phyloP scores from a whole-genome alignment of 2,329 filamentous ascomycete genomes.

The Dactylellina leptospora region DNA sequence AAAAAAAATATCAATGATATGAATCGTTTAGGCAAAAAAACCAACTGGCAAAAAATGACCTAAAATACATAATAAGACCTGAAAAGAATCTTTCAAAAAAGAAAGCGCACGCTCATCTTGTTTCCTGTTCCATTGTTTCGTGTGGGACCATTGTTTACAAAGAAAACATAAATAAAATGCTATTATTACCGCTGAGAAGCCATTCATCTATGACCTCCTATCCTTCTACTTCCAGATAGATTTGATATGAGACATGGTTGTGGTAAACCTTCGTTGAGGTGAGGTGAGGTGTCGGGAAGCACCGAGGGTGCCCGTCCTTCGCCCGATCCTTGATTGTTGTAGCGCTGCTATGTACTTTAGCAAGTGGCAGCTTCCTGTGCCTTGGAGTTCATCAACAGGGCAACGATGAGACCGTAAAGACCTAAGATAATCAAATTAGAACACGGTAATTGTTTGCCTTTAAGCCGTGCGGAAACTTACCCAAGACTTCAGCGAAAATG shows the following conservation, averaged over 20 bases:
- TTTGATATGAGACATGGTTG: too few relatives aligned
- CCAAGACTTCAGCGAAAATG: conserved; percentile 99
- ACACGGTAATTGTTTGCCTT: background rate
- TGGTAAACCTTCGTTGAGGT: conserved; percentile 1
- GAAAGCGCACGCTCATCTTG: conserved; percentile 36
- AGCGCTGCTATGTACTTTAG: background rate
- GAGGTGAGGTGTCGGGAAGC: background rate
- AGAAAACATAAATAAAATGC: conserved; percentile 34
- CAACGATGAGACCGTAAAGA: conserved; percentile 99
- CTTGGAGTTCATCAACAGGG: conserved; percentile 99
- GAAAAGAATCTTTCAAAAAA: conserved; percentile 10
- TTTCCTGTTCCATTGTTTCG: conserved; percentile 30
- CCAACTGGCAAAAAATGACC: conserved; percentile 12
- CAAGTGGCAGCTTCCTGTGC: conserved; percentile 60
- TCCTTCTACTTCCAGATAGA: background rate
- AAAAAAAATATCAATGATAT: conserved; percentile 2
- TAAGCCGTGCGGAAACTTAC: conserved; percentile 66
- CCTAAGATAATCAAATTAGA: conserved; percentile 64
- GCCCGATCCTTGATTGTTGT: background rate
- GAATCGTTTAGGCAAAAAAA: background rate
- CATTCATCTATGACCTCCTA: conserved; percentile 8
- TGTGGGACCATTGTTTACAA: conserved; percentile 45
- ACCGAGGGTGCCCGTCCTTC: background rate
- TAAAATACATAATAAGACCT: conserved; percentile 48
- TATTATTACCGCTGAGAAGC: conserved; percentile 40